phyloP scores from a whole-genome alignment of 2,329 filamentous ascomycete genomes.

The Neofusicoccum ribis region DNA sequence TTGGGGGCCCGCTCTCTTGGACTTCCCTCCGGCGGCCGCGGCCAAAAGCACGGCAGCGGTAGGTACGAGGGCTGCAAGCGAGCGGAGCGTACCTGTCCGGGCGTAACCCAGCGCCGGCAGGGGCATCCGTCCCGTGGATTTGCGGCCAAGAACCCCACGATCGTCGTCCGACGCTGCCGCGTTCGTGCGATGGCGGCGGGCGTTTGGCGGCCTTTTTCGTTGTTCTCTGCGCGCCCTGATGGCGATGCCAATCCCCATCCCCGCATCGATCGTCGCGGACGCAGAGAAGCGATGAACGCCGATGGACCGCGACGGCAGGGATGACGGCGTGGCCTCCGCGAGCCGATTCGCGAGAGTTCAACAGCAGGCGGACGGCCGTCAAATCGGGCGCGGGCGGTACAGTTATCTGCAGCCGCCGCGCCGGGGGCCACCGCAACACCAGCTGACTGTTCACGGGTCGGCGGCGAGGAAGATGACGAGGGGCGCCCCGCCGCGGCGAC shows the following conservation, averaged over 20 bases:
- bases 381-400: neutral
- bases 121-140: neutral
- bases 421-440: neutral
- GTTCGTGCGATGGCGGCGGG: neutral
- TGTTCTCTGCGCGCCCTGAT: too few species aligned
- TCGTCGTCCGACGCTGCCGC: neutral
- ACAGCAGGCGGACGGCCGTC: neutral
- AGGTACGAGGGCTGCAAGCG: neutral
- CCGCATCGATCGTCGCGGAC: neutral
- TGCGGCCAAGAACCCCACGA: neutral
- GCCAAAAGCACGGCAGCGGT: too few species aligned
- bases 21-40: neutral
- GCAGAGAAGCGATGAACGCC: neutral
- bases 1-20: neutral
- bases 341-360: neutral
- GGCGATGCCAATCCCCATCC: neutral
- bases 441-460: neutral
- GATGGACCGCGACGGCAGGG: neutral
- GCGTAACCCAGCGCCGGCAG: neutral
- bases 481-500: too few species aligned
- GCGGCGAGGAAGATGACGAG: neutral
- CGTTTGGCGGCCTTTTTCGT: neutral
- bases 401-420: too few species aligned
- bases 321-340: neutral
- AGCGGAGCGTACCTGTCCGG: neutral